phyloP scores from a whole-genome alignment of 2,329 filamentous ascomycete species.

The Tolypocladium cylindrosporum region DNA sequence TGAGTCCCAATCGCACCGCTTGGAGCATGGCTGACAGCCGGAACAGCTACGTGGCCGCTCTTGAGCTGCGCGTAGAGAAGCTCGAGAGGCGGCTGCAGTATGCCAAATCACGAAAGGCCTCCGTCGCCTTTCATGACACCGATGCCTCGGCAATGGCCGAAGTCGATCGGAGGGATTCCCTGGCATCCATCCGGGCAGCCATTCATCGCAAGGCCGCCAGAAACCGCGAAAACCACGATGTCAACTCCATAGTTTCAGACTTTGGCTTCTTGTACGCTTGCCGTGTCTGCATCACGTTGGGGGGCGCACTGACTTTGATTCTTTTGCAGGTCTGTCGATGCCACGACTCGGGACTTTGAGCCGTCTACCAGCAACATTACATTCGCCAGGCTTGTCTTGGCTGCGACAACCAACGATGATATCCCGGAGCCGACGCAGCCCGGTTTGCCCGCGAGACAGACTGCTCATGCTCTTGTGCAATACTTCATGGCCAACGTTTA shows the following conservation, averaged over 20 bases:
- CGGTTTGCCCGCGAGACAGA: slow-evolving; percentile 60
- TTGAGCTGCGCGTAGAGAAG: slow-evolving; percentile 86
- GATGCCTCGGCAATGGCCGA: slow-evolving; percentile 26
- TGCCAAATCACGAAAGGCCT: slow-evolving; percentile 60
- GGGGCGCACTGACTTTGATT: not conserved
- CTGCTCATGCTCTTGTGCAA: slow-evolving; percentile 60
- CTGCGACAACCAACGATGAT: slow-evolving; percentile 66
- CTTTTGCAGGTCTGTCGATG: slow-evolving; percentile 68
- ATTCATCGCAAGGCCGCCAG: slow-evolving; percentile 56
- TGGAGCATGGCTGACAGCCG: not conserved
- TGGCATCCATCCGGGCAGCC: slow-evolving; percentile 50
- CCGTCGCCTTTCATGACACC: slow-evolving; percentile 54
- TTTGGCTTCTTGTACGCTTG: slow-evolving; percentile 73
- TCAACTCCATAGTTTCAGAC: slow-evolving; percentile 86
- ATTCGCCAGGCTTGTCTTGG: slow-evolving; percentile 78
- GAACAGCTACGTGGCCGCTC: slow-evolving; percentile 74
- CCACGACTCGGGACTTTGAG: slow-evolving; percentile 88
- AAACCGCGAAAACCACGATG: slow-evolving; percentile 68
- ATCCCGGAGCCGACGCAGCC: slow-evolving; percentile 53
- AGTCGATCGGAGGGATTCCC: slow-evolving; percentile 54
- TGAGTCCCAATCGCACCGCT: not conserved
- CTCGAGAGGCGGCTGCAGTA: slow-evolving; percentile 69
- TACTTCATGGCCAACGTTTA: slow-evolving; percentile 81
- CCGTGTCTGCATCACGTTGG: not conserved
- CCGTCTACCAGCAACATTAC: slow-evolving; percentile 83